Evolutionary conservation across 331 rosid genomes (phyloP), one percentile per base, ranked within the genome.

Genomic region (Saraca asoca): DNA sequence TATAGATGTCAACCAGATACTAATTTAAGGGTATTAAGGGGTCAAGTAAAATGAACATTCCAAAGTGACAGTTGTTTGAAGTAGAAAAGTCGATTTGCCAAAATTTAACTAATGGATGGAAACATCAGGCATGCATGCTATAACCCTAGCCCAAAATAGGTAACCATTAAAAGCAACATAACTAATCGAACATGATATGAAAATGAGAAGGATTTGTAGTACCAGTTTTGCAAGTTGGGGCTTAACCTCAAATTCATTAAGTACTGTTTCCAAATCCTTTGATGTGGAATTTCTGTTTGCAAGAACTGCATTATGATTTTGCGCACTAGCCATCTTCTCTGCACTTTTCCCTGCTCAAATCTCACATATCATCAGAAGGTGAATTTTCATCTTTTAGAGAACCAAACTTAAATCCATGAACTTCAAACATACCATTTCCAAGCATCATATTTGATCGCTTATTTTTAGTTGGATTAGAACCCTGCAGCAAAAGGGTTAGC

Each of bases 371-470:
- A 69, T 60, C 15, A 68, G 45, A 48, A 55, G 13, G 56, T 59
- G 58, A 73, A 64, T 42, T 66, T 58, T 11, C 44, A 74, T 69
- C 38, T 48, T 51, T 62, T 6, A 50, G 42, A n/a, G 52, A 60
- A 73, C 16, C 45, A 61, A 74, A 64, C 18, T 14, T 20, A 78
- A 66, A 58, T 6, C 12, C 18, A 35, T 20, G 48, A 64, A 35
- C 63, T 64, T 65, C 66, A 48, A 51, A 41, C 74, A 16, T 18
- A 84, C 89, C 79, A 66, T 81, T 73, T 78, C 19, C 75, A 69
- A 41, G 74, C 50, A 63, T 39, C 75, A 45, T 46, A 19, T 74
- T 56, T 45, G 42, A 42, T 53, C 63, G 48, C 43, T 58, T 75
- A 66, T 56, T 53, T 58, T 49, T 48, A 42, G 74, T 55, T 24